Base-by-base conservation (phyloP, 106 monocot genomes). In the Amphibolis antarctica region DNA sequence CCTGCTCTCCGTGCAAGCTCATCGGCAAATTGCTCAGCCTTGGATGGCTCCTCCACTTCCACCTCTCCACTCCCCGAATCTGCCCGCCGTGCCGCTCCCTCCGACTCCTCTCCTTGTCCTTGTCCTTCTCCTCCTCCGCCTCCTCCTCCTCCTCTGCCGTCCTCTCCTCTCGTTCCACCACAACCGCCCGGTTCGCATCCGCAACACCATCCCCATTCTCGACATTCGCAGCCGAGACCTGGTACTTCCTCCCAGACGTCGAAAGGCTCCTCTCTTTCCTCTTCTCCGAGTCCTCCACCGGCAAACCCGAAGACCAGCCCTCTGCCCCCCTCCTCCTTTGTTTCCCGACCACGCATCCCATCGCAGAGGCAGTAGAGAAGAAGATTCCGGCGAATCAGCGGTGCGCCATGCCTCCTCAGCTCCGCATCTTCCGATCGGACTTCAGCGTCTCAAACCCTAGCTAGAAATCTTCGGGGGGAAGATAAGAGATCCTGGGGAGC, bases 331-430 rank as follows among this genome's bases (percentile, higher is more conserved):
- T 7, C 36, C 36, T 7, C 27, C 36, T 2, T 26, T 68, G 53
- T 60, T 55, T 58, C 3, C 69, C 69, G 24, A 47, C 22, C 19
- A 69, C 69, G 69, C 69, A 69, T 27, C 69, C 69, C 69, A 69
- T 69, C 56, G 12, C 56, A 20, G 13, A 44, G 48, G 49, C 12
- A 49, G 36, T 2, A 36, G 36, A 60, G 49, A 49, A 49, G 36
- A 7, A 36, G 36, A 36, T 36, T 49, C 49, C 49, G 49, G 12
- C 49, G 49, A 49, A 17, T 19, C 49, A 7, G 36, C 36, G 49
- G 49, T 14, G 44, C 69, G 22, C 28, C 67, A 67, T 55, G 55
- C 19, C 56, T 69, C 19, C 56, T 69, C 68, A 57, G 56, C 11
- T 45, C 25, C 10, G 13, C 44, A 19, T 36, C 12, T 10, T 14